Evolutionary conservation across 1,139 yeast species (phyloP).

Genomic region (Starmera stellimalicola): DNA sequence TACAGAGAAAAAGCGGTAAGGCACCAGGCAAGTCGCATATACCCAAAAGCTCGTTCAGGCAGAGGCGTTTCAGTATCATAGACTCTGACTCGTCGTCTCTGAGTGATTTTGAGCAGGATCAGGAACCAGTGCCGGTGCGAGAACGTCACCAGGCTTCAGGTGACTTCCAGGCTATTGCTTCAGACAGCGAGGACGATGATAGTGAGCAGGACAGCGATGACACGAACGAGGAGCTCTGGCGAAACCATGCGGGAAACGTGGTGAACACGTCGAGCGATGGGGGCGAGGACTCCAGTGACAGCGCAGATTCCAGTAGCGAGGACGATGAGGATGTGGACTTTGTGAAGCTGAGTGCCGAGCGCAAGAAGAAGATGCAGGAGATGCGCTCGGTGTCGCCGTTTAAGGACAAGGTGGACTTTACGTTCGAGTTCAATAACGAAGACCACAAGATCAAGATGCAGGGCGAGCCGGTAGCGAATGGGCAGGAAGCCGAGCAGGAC

Average conservation of each 20-base stretch:
- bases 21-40: constrained; percentile 18
- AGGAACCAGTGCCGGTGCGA: constrained; percentile 2
- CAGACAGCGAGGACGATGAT: constrained; percentile 17
- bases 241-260: constrained; percentile 18
- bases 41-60: constrained; percentile 14
- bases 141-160: constrained; percentile 3
- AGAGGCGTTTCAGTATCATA: constrained; percentile 18
- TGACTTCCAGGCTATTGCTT: constrained; percentile 18
- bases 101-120: constrained; percentile 17
- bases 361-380: constrained; percentile 30
- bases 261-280: constrained; percentile 26
- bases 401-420: constrained; percentile 34
- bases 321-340: constrained; percentile 67
- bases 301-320: constrained; percentile 36
- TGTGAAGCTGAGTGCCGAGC: constrained; percentile 58
- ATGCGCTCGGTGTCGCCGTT: constrained; percentile 3
- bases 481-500: constrained; percentile 34
- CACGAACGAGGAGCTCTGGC: constrained; percentile 19
- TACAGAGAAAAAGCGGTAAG: constrained; percentile 4
- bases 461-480: too few species aligned
- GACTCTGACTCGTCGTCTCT: constrained; percentile 19
- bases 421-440: constrained; percentile 44
- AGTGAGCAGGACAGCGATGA: constrained; percentile 21
- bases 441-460: constrained; percentile 18
- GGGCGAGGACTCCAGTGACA: constrained; percentile 35